Evolutionary conservation across 148 eudicot genomes (phyloP).

Genomic region (Rhododendron simsii): DNA sequence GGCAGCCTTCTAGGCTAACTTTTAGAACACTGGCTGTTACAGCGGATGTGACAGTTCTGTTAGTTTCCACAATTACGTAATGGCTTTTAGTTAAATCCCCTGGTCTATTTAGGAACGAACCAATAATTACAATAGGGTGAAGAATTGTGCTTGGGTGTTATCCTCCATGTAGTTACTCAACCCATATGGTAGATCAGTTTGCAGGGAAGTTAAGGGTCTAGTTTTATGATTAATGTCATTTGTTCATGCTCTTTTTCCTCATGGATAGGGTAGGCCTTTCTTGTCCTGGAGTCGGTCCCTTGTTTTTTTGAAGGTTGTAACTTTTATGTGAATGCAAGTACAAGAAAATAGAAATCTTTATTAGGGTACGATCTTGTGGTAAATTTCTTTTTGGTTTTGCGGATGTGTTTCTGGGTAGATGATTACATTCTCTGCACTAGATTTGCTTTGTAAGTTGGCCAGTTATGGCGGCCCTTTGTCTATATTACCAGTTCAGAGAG

Average conservation of each 20-base stretch:
- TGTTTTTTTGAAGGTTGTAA: no score
- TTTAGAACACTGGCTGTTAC: neutral
- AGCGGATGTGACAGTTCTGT: neutral
- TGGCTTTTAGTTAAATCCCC: neutral
- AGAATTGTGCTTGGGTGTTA: neutral
- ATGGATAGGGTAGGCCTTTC: neutral
- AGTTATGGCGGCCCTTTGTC: neutral
- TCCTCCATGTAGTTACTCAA: neutral
- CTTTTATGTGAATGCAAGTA: neutral
- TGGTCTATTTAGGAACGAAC: neutral
- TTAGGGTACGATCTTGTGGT: neutral
- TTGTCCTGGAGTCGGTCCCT: neutral
- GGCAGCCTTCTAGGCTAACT: no score
- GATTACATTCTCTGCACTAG: neutral
- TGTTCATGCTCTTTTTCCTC: neutral
- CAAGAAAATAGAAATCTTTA: neutral
- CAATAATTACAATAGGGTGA: neutral
- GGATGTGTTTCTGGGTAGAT: neutral
- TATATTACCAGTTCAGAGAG: neutral
- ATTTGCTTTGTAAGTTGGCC: neutral
- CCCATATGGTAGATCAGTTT: neutral
- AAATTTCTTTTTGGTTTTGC: neutral
- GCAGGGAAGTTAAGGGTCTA: neutral
- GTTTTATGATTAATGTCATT: neutral
- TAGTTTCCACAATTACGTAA: neutral